phyloP scores from a whole-genome alignment of 495 filamentous ascomycete genomes.

The Hyphodiscus hymeniophilus region DNA sequence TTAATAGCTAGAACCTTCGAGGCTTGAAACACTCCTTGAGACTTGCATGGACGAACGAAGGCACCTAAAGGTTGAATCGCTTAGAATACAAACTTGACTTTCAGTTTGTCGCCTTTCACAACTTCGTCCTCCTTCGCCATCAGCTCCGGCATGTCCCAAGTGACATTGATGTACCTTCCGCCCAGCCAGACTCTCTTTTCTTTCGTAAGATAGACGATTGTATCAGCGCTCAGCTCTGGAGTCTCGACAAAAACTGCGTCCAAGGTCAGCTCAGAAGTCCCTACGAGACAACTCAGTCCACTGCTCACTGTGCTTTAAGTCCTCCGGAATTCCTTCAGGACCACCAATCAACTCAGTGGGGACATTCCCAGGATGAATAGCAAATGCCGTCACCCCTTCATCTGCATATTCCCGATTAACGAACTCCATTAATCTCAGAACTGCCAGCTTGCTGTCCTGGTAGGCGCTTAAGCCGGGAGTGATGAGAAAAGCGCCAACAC shows the following conservation, averaged over 20 bases:
- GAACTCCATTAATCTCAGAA: constrained; percentile 41
- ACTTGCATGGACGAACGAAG: too few species aligned
- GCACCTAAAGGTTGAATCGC: too few species aligned
- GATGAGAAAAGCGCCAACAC: constrained; percentile 32
- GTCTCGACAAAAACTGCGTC: constrained; percentile 33
- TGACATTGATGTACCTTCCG: constrained; percentile 39
- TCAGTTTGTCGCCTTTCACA: constrained; percentile 37
- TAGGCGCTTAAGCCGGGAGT: constrained; percentile 30
- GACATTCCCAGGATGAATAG: constrained; percentile 43
- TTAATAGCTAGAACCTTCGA: too few species aligned
- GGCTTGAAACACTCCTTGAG: too few species aligned
- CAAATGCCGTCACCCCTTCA: constrained; percentile 37
- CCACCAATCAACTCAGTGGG: constrained; percentile 32
- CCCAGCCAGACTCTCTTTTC: constrained; percentile 41
- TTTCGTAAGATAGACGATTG: constrained; percentile 38
- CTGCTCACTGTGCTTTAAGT: constrained; percentile 19
- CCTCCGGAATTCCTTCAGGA: constrained; percentile 18
- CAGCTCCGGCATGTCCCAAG: constrained; percentile 42
- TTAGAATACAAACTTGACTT: constrained; percentile 32
- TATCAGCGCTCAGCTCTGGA: constrained; percentile 36
- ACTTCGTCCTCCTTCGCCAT: constrained; percentile 37
- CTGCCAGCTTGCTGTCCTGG: constrained; percentile 38
- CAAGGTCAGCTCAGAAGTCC: constrained; percentile 1
- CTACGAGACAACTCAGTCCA: too few species aligned
- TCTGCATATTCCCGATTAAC: constrained; percentile 33